Evolutionary conservation across 2,329 filamentous ascomycete genomes (phyloP), one percentile per base, ranked within the genome.

Genomic region (Pseudohalonectria lignicola): DNA sequence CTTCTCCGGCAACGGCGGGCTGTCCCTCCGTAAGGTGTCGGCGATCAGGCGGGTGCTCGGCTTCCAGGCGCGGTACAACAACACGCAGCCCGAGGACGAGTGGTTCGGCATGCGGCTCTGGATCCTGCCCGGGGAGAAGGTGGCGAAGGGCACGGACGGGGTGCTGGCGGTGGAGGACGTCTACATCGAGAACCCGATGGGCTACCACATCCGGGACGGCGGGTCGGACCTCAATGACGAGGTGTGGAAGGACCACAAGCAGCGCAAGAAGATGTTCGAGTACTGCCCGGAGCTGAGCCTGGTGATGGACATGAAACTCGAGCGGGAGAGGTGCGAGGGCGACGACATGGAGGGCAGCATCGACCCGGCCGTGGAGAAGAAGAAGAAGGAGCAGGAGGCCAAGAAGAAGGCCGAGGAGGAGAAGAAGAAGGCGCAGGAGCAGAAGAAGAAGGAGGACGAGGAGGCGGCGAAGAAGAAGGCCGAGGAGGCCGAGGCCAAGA

Each of bases 281-380:
- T 76, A 75, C 52, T 76, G 72, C 43, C 72, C 71, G 2, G 71
- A 76, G 51, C 50, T 76, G 16, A 64, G 59, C 44, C 57, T 75
- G 49, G 67, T 73, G 41, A 62, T 74, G 60, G 63, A 69, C 31
- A 75, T 76, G 71, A 72, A 71, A 51, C 53, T 72, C 10, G 65
- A 70, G 53, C 51, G 61, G 31, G 62, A 70, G 51, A 54, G 65
- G 15, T 71, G 68, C 46, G 43, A 49, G 0, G 56, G 51, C 8
- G 59, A 63, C 44, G 52, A 58, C 36, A 40, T 37, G n/a, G 42
- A 52, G 34, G 52, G 53, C 36, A 39, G 39, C 28, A 43, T 55
- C 18, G 39, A 40, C 4, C 44, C 44, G 20, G 13, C 21, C 12
- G 13, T 18, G 10, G 43, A 33, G 9, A 37, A 26, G 17, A 40